Conservation (phyloP, 2,329 filamentous ascomycete genomes). For the Trichoderma atroviride region DNA sequence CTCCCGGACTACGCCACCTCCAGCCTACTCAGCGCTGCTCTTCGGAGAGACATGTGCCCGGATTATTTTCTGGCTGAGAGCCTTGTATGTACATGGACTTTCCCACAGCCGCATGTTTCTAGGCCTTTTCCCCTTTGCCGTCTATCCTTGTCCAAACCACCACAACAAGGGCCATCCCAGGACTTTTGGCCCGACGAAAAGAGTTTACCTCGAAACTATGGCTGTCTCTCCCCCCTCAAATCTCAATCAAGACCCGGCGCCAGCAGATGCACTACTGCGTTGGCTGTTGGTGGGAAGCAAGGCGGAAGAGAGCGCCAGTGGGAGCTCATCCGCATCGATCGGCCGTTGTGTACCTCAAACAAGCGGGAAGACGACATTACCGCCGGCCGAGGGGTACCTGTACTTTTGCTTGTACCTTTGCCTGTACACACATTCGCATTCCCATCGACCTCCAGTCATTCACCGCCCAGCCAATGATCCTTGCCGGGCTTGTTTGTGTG, state of each 20-base stretch:
- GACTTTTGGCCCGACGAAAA: background rate
- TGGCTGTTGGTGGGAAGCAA: background rate
- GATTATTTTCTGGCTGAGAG: background rate
- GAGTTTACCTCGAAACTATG: background rate
- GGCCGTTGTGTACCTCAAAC: background rate
- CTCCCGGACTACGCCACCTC: background rate
- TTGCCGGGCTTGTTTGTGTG: background rate
- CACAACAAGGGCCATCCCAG: conserved; percentile 10
- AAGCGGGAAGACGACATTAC: background rate
- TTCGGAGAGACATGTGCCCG: background rate
- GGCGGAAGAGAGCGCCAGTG: background rate
- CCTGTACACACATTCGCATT: background rate
- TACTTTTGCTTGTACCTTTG: background rate
- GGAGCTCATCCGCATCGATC: background rate
- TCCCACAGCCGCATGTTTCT: background rate
- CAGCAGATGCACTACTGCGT: conserved; percentile 3
- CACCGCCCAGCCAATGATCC: background rate
- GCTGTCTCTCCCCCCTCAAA: background rate
- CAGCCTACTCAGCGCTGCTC: background rate
- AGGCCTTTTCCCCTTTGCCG: background rate
- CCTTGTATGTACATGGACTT: background rate
- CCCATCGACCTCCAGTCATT: background rate
- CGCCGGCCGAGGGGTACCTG: background rate
- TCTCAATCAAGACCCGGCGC: background rate
- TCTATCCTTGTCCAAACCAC: background rate